phyloP scores from a whole-genome alignment of 2,329 filamentous ascomycete genomes.

The Cytospora piceicola region DNA sequence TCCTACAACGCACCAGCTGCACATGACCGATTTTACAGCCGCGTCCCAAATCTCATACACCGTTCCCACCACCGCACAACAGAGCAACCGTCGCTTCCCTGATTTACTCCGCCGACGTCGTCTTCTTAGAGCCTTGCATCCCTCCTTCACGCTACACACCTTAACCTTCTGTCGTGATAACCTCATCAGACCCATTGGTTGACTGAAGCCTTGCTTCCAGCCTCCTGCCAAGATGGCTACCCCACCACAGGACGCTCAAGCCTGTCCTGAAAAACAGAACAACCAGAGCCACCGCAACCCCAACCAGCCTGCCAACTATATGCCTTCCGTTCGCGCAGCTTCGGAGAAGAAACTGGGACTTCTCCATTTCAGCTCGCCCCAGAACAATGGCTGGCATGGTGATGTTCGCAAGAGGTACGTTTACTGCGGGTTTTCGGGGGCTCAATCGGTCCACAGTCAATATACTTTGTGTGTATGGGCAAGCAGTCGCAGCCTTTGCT shows the following conservation, averaged over 20 bases:
- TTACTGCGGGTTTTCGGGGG: neutral
- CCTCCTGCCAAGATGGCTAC: slow-evolving; percentile 10
- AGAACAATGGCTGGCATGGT: slow-evolving; percentile 48
- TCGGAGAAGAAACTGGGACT: slow-evolving; percentile 47
- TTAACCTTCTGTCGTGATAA: neutral
- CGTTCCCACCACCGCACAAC: neutral
- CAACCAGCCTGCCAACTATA: slow-evolving; percentile 25
- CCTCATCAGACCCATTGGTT: neutral
- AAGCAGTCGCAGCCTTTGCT: neutral
- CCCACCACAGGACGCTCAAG: slow-evolving; percentile 11
- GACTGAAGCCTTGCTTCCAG: slow-evolving; percentile 10
- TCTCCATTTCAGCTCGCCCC: slow-evolving; percentile 44
- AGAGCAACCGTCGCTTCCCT: neutral
- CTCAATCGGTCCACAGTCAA: neutral
- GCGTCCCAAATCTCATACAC: neutral
- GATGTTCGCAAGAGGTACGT: slow-evolving; percentile 50
- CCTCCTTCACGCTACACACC: neutral
- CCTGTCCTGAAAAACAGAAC: slow-evolving; percentile 3
- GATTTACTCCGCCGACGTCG: neutral
- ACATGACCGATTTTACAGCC: slow-evolving; percentile 4
- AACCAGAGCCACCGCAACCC: slow-evolving; percentile 20
- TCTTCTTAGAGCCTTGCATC: neutral
- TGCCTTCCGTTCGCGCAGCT: slow-evolving; percentile 36
- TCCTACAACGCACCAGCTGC: slow-evolving; percentile 5
- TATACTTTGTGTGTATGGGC: neutral